Evolutionary conservation across 164 flowering plant species (phyloP).

Genomic region (Chimonanthus praecox): DNA sequence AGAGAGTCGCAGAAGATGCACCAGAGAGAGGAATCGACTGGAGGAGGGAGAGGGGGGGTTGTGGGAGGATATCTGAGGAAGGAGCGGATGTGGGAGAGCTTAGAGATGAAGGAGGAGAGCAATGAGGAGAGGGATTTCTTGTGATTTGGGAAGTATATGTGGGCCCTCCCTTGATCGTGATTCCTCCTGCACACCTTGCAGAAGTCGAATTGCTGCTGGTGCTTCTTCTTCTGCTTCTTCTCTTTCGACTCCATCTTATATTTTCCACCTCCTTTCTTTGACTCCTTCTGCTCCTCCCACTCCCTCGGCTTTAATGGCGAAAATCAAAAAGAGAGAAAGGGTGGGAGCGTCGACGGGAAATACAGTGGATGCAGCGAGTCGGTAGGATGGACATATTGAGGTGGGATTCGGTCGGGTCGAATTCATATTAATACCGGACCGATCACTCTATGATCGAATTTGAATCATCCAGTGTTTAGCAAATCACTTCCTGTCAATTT

Average conservation of each 20-base stretch:
- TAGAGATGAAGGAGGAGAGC: conserved; percentile 55
- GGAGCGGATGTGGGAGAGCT: conserved; percentile 55
- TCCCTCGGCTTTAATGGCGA: neutral
- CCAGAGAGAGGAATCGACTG: conserved; percentile 63
- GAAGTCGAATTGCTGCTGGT: conserved; percentile 47
- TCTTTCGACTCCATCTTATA: neutral
- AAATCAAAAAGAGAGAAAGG: no score
- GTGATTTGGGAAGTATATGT: conserved; percentile 73
- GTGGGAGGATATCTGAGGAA: conserved; percentile 57
- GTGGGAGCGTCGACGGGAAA: no score
- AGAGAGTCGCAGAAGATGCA: conserved; percentile 76
- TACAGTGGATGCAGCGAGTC: no score
- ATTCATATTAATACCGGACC: no score
- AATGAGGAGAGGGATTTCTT: conserved; percentile 50
- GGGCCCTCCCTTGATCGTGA: conserved; percentile 68
- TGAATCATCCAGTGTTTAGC: no score
- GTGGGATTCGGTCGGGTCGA: no score
- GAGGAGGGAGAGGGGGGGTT: conserved; percentile 35
- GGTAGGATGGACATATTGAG: no score
- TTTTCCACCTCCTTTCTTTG: conserved; percentile 18
- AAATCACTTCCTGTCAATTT: no score
- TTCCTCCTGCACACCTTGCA: conserved; percentile 77
- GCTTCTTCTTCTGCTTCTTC: conserved; percentile 21
- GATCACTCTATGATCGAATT: no score
- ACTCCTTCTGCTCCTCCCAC: conserved; percentile 1